Conservation (phyloP, 2,329 filamentous ascomycete species). For the Lecanosticta acicola region DNA sequence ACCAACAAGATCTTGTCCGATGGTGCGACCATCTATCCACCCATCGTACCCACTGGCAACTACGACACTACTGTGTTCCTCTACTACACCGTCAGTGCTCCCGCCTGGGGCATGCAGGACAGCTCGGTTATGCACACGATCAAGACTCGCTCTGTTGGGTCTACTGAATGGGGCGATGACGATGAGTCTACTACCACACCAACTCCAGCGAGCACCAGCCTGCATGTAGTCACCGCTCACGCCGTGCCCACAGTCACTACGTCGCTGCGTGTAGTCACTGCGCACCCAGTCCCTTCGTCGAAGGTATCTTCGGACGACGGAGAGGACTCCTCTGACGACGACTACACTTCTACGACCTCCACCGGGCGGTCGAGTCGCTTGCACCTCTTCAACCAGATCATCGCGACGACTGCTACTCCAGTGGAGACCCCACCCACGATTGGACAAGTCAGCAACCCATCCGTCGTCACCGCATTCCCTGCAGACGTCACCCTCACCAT, state of each 20-base stretch:
- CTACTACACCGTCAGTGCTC: not conserved
- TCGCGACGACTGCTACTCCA: not conserved
- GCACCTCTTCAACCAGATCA: conserved; percentile 1
- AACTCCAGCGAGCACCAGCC: not conserved
- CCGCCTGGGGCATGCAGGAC: not conserved
- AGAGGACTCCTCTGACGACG: not conserved
- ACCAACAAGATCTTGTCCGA: not conserved
- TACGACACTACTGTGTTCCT: not conserved
- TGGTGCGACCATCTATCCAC: not conserved
- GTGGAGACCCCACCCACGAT: no score
- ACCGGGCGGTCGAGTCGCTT: not conserved
- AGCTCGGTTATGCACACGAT: not conserved
- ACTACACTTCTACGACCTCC: not conserved
- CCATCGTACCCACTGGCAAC: not conserved
- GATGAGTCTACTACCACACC: not conserved
- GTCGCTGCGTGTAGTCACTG: no score
- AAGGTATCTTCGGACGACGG: no score
- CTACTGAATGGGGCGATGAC: not conserved
- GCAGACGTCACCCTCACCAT: not conserved
- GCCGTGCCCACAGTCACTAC: no score
- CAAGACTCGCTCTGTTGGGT: not conserved
- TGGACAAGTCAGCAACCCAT: not conserved
- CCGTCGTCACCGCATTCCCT: not conserved
- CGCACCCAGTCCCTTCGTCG: no score
- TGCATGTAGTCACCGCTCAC: no score